Evolutionary conservation across 257 asterid genomes (phyloP), one percentile per base, ranked within the genome.

Genomic region (Solanum clarkiae): DNA sequence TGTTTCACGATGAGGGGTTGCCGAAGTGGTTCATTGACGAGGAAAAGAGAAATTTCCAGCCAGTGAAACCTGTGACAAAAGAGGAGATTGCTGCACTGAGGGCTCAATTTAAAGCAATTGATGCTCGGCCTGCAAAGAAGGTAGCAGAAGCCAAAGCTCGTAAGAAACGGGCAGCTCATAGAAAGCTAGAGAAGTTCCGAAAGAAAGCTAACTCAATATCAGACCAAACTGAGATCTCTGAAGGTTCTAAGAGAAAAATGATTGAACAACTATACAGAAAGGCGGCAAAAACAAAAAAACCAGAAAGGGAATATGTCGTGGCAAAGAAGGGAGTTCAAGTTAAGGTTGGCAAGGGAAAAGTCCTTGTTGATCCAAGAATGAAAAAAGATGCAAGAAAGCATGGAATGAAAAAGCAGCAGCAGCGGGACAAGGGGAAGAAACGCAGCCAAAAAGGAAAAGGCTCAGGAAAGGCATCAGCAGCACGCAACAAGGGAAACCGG

Each of bases 261-360:
- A 97, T 95, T 10, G 97, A 94, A 10, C 90, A 90, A 82, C 92
- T 95, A 24, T 95, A 97, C 88, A 94, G 88, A 90, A 97, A 93
- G 91, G 98, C 96, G 0, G 82, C 86, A 0, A 90, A 94, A 53
- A 45, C 62, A 0, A 91, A 91, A 65, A 95, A 85, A 79, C 93
- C 94, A 1, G 90, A 93, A 84, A 94, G 83, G 91, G 98, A 97
- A 81, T 94, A 93, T 54, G 98, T 97, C 44, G 98, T 97, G 22
- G 98, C 98, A 12, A 97, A 95, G 91, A 97, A 97, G 71, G 99
- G 99, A 0, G 99, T 97, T 7, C 98, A 95, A 84, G 97, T 97
- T 5, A 92, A 71, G 93, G 86, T 91, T 13, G 94, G 96, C 16
- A 94, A 95, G 85, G 98, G 99, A n/a, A 95, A 97, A 55, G 93